These are phyloP conservation scores for Anastatica hierochuntica DNA, from an alignment of 345 rosid genomes.

Conservation along the genomic window DNA sequence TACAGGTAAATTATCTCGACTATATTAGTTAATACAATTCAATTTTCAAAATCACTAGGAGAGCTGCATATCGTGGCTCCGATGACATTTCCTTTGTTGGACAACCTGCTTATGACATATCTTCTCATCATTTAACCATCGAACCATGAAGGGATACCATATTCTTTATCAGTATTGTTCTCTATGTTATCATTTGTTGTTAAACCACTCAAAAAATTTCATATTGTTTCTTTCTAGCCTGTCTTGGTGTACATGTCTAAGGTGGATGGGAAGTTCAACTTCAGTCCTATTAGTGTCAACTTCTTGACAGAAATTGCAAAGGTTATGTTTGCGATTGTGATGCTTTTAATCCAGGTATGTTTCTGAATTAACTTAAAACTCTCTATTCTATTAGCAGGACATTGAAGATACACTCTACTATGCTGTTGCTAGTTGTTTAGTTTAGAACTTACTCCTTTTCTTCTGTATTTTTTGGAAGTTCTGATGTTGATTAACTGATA, in stretches of 20 bases:
- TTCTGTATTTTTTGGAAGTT: background rate
- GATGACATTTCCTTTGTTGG: no score
- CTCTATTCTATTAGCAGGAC: no score
- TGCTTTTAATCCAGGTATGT: slow-evolving; percentile 64
- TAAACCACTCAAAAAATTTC: no score
- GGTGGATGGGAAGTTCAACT: slow-evolving; percentile 67
- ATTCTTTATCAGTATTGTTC: no score
- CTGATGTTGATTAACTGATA: slow-evolving; percentile 6
- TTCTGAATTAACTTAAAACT: background rate
- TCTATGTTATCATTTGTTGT: no score
- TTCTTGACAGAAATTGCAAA: slow-evolving; percentile 68
- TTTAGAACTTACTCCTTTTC: background rate
- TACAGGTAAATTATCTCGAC: slow-evolving; percentile 33
- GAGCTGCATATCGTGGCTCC: no score
- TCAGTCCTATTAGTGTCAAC: slow-evolving; percentile 71
- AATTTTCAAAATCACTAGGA: no score
- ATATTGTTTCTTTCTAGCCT: slow-evolving; percentile 55
- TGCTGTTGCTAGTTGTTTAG: no score
- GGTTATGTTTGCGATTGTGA: slow-evolving; percentile 56
- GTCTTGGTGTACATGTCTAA: slow-evolving; percentile 68
- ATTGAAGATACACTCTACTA: background rate
- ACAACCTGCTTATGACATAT: no score
- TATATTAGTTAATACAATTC: no score
- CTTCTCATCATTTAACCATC: no score
- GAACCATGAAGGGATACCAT: no score